Evolutionary conservation across 495 filamentous ascomycete genomes (phyloP), one percentile per base, ranked within the genome.

Genomic region (Terfezia boudieri): DNA sequence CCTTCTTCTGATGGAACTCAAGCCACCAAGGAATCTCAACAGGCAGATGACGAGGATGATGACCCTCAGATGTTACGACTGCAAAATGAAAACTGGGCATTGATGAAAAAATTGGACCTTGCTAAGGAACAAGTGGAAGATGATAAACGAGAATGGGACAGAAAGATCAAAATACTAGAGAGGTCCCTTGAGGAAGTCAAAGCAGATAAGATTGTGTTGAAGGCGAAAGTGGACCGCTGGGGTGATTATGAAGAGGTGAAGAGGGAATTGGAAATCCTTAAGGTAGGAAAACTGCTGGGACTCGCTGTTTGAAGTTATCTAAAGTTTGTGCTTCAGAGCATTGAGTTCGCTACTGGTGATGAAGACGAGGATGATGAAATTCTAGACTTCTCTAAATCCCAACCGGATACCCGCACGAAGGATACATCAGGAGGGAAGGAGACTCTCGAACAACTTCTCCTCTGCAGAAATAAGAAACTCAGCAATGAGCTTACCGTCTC

Each of bases 231-330:
- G 17, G 79, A 84, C 52, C 89, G 84, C 62, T 89, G 86, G 77
- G 76, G 80, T 59, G 92, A 99, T 65, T 99, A 99, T 62, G 86
- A 94, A 37, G 87, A 95, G 57, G 81, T 98, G 49, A 93, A 90
- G 64, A 81, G 86, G 54, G 92, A 98, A 67, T 74, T 98, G 23
- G 90, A 96, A 60, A 86, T 98, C 50, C 76, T 98, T 59, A 94
- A 94, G 69, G 76, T 79, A 64, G 58, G 49, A 55, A 46, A 38
- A 22, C 20, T 37, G 51, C 11, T 4, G 4, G n/a, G 8, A 50
- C 37, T 48, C 38, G 37, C 50, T 46, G 53, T 20, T 49, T 35
- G 50, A 46, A 20, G 8, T 0, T 14, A 46, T 23, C 50, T 14
- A 14, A 17, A 36, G 56, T 17, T 51, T 53, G 48, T 23, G 57